Evolutionary conservation across 176 grass and related monocot species (phyloP).

Genomic region (Oryza brachyantha): DNA sequence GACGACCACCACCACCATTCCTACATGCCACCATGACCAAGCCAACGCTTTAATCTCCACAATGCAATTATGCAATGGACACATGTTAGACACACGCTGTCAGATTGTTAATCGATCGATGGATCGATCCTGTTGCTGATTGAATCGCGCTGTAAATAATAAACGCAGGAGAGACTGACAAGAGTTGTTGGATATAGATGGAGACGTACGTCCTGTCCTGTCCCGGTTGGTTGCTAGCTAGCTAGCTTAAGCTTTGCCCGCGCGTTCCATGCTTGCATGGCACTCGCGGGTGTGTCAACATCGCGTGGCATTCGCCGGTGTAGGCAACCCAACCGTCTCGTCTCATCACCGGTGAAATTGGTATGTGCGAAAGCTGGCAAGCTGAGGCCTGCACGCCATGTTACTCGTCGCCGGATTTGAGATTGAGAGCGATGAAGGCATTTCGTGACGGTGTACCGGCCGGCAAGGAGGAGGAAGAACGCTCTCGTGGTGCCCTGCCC

Average conservation of each 20-base stretch:
- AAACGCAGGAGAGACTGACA: constrained; percentile 1
- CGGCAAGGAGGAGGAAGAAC: neutral
- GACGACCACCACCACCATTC: constrained; percentile 40
- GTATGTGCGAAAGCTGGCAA: neutral
- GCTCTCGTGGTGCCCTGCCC: neutral
- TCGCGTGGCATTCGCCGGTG: neutral
- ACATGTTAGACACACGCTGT: neutral
- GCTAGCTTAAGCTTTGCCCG: no score
- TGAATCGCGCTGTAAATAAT: constrained; percentile 5
- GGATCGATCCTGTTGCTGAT: neutral
- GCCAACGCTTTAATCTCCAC: neutral
- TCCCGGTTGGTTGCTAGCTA: neutral
- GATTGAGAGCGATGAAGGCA: neutral
- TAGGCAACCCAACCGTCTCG: neutral
- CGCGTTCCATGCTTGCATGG: neutral
- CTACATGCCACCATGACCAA: constrained; percentile 43
- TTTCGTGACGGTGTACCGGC: neutral
- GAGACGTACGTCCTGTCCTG: constrained; percentile 5
- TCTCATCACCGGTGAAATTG: neutral
- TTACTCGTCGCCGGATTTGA: neutral
- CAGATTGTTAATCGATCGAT: neutral
- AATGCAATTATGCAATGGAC: neutral
- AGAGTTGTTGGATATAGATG: neutral
- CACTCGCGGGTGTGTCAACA: neutral
- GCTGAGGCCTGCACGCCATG: no score